phyloP scores from a whole-genome alignment of 2,329 filamentous ascomycete genomes.

The Nemania abortiva region DNA sequence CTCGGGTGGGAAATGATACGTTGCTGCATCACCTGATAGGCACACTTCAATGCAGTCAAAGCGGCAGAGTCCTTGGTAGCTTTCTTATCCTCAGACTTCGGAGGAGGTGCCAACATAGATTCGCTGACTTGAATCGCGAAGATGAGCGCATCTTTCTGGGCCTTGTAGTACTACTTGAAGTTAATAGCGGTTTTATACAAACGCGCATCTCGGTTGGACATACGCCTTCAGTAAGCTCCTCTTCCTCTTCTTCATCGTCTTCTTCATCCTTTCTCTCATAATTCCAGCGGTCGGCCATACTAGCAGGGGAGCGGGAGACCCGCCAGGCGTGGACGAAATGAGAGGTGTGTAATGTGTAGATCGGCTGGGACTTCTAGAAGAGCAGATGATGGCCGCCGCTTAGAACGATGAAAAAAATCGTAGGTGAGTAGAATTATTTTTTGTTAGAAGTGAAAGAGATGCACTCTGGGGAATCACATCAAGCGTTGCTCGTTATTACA shows the following conservation, averaged over 20 bases:
- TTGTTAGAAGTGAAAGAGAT: not conserved
- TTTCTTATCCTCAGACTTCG: slow-evolving; percentile 76
- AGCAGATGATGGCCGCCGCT: not conserved
- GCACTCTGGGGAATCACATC: not conserved
- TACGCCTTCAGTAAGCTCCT: slow-evolving; percentile 75
- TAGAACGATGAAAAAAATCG: not conserved
- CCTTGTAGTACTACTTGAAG: slow-evolving; percentile 79
- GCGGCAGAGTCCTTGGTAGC: slow-evolving; percentile 82
- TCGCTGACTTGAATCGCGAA: slow-evolving; percentile 93
- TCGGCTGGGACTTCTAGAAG: not conserved
- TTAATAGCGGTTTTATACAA: slow-evolving; percentile 23
- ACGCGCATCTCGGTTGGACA: slow-evolving; percentile 13
- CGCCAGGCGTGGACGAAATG: not conserved
- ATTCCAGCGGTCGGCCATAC: slow-evolving; percentile 51
- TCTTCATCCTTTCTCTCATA: slow-evolving; percentile 72
- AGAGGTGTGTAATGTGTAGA: not conserved
- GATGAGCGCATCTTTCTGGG: slow-evolving; percentile 96
- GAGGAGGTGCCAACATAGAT: slow-evolving; percentile 82
- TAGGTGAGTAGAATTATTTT: not conserved
- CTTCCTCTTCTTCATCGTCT: slow-evolving; percentile 75
- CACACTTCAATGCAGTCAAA: slow-evolving; percentile 89
- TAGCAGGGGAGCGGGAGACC: not conserved
- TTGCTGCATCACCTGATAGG: slow-evolving; percentile 96
- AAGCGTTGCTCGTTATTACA: slow-evolving; percentile 4
- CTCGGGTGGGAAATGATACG: slow-evolving; percentile 96